phyloP scores from a whole-genome alignment of 1,284 basidiomycete genomes.

The Xanthoconium separans region DNA sequence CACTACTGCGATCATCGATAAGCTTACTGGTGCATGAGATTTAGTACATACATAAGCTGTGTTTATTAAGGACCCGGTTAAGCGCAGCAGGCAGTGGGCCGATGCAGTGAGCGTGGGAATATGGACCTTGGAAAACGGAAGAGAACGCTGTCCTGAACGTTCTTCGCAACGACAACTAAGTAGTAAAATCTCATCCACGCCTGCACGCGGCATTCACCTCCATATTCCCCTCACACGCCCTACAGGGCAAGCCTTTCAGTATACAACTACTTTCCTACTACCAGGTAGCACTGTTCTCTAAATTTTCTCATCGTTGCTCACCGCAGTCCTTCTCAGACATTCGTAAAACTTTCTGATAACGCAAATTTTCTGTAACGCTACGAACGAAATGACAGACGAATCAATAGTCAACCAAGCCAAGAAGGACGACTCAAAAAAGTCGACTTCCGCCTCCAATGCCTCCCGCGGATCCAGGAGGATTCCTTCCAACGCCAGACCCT shows the following conservation, averaged over 20 bases:
- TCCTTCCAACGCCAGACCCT: slow-evolving; percentile 51
- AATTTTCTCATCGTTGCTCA: slow-evolving; percentile 4
- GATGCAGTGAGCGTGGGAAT: slow-evolving; percentile 24
- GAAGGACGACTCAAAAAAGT: slow-evolving; percentile 67
- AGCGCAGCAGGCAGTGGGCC: neutral
- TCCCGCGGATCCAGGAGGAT: slow-evolving; percentile 57
- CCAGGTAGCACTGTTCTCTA: slow-evolving; percentile 39
- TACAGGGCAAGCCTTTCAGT: slow-evolving; percentile 77
- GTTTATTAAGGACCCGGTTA: neutral
- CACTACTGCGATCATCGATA: slow-evolving; percentile 83
- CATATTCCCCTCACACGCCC: slow-evolving; percentile 74
- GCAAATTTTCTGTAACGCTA: slow-evolving; percentile 51
- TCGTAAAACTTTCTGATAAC: slow-evolving; percentile 51
- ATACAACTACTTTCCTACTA: slow-evolving; percentile 44
- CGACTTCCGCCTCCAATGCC: slow-evolving; percentile 39
- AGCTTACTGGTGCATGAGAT: slow-evolving; percentile 49
- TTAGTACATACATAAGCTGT: neutral
- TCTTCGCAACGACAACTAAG: slow-evolving; percentile 41
- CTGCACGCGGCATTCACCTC: slow-evolving; percentile 58
- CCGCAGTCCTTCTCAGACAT: slow-evolving; percentile 31
- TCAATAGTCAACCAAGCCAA: slow-evolving; percentile 55
- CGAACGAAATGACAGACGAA: slow-evolving; percentile 86
- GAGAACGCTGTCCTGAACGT: slow-evolving; percentile 2
- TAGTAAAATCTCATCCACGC: slow-evolving; percentile 47
- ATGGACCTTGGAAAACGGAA: slow-evolving; percentile 23